A percentile compares a stretch with the other conserved stretches of the same genome.
Conservation (phyloP, 2,329 filamentous ascomycete genomes). For the Ceratocystis harringtonii region DNA sequence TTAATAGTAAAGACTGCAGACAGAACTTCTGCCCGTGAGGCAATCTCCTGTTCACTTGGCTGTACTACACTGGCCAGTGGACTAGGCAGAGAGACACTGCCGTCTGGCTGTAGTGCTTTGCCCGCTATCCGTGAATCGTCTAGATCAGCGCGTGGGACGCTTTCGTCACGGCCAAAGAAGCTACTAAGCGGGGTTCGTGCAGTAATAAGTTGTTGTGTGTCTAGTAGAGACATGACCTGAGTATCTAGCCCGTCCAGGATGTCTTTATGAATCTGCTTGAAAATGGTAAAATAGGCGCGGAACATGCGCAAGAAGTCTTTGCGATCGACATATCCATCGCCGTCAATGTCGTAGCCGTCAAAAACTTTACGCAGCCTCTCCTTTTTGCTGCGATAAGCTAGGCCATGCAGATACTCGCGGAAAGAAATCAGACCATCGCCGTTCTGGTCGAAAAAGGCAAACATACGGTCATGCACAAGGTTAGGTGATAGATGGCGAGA, state of each 20-base stretch:
- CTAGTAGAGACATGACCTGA: constrained; percentile 58
- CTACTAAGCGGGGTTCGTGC: constrained; percentile 62
- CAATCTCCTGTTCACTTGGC: constrained; percentile 44
- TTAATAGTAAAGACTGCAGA: constrained; percentile 32
- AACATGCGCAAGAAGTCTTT: constrained; percentile 86
- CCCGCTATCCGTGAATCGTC: constrained; percentile 46
- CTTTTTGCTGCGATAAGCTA: constrained; percentile 54
- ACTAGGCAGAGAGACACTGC: constrained; percentile 49
- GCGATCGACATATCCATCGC: constrained; percentile 70
- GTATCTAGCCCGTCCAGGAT: constrained; percentile 65
- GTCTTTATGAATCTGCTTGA: constrained; percentile 77
- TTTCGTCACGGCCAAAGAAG: constrained; percentile 56
- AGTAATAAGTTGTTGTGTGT: constrained; percentile 61
- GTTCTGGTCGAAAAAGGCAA: constrained; percentile 89
- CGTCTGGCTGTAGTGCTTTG: constrained; percentile 47
- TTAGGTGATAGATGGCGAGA: constrained; percentile 65
- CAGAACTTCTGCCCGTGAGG: constrained; percentile 46
- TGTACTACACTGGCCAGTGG: constrained; percentile 42
- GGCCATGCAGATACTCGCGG: constrained; percentile 72
- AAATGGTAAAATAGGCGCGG: constrained; percentile 78
- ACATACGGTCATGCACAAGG: constrained; percentile 90
- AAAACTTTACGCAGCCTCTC: constrained; percentile 63
- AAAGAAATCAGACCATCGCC: constrained; percentile 81
- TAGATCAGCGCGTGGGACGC: constrained; percentile 47
- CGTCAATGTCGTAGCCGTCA: constrained; percentile 78